phyloP scores from a whole-genome alignment of 2,329 filamentous ascomycete genomes.

The Scedosporium dehoogii region DNA sequence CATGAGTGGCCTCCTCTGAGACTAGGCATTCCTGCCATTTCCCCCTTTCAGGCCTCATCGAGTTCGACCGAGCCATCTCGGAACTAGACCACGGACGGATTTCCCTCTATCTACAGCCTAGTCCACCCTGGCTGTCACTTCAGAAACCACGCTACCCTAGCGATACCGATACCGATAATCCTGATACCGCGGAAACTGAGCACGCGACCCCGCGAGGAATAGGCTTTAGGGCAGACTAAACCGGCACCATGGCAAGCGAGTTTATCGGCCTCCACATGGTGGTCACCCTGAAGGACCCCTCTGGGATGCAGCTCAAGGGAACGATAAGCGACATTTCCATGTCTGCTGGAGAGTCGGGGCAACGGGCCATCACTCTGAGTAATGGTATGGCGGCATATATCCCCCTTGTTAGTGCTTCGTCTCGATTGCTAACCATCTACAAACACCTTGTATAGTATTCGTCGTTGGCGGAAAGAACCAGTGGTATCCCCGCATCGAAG shows the following conservation, averaged over 20 bases:
- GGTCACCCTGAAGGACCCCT: slow-evolving; percentile 59
- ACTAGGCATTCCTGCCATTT: not conserved
- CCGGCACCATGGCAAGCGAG: slow-evolving; percentile 35
- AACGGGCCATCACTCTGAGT: slow-evolving; percentile 57
- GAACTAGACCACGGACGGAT: not conserved
- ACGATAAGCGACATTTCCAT: slow-evolving; percentile 53
- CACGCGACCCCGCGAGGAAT: not conserved
- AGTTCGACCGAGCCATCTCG: not conserved
- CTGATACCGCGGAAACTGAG: slow-evolving; percentile 3
- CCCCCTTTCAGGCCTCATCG: not conserved
- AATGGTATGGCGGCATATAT: slow-evolving; percentile 47
- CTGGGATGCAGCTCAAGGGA: slow-evolving; percentile 56
- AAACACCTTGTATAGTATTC: slow-evolving; percentile 22
- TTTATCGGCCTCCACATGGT: slow-evolving; percentile 71
- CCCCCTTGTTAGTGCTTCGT: not conserved
- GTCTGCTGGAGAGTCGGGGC: slow-evolving; percentile 29
- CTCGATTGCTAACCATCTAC: slow-evolving; percentile 9
- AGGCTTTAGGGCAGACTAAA: not conserved
- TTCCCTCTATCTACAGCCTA: not conserved
- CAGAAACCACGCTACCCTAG: too few species aligned
- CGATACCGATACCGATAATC: not conserved
- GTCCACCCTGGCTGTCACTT: not conserved
- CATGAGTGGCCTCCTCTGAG: not conserved
- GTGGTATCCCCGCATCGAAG: slow-evolving; percentile 22
- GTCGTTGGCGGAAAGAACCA: slow-evolving; percentile 31